phyloP scores from a whole-genome alignment of 2,329 filamentous ascomycete genomes.

The Emergomyces orientalis region DNA sequence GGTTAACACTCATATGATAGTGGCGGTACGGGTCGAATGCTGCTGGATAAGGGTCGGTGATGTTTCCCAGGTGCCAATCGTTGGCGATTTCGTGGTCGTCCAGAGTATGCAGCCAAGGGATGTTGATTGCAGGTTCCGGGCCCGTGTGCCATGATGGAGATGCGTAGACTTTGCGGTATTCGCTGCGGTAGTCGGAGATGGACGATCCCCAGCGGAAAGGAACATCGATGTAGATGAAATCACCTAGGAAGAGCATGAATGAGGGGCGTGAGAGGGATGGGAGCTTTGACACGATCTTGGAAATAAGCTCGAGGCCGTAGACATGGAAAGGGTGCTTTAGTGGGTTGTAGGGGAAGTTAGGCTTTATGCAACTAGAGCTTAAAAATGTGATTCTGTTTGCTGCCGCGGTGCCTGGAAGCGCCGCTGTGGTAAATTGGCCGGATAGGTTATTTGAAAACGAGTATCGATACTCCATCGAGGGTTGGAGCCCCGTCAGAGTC shows the following conservation, averaged over 20 bases:
- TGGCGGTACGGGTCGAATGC: conserved; percentile 77
- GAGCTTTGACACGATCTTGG: conserved; percentile 60
- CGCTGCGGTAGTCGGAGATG: conserved; percentile 69
- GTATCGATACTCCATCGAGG: conserved; percentile 74
- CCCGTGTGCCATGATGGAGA: conserved; percentile 72
- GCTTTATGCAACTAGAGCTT: conserved; percentile 86
- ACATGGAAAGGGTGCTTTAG: conserved; percentile 75
- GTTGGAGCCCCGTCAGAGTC: conserved; percentile 55
- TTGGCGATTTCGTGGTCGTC: conserved; percentile 97
- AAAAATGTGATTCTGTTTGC: conserved; percentile 77
- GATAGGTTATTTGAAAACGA: conserved; percentile 76
- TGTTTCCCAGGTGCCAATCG: conserved; percentile 72
- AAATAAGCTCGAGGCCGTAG: conserved; percentile 68
- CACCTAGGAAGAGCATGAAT: conserved; percentile 53
- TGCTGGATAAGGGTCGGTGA: conserved; percentile 66
- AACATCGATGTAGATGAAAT: conserved; percentile 57
- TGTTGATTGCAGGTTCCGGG: conserved; percentile 48
- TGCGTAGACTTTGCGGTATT: conserved; percentile 92
- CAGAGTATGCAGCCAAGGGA: conserved; percentile 96
- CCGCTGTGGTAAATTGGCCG: conserved; percentile 71
- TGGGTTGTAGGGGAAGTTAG: conserved; percentile 79
- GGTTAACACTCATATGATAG: conserved; percentile 80
- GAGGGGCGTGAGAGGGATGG: conserved; percentile 43
- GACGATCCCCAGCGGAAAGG: conserved; percentile 66
- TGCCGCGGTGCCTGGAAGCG: conserved; percentile 54